phyloP scores from a whole-genome alignment of 768 basidiomycete genomes.

The Calocera viscosa region DNA sequence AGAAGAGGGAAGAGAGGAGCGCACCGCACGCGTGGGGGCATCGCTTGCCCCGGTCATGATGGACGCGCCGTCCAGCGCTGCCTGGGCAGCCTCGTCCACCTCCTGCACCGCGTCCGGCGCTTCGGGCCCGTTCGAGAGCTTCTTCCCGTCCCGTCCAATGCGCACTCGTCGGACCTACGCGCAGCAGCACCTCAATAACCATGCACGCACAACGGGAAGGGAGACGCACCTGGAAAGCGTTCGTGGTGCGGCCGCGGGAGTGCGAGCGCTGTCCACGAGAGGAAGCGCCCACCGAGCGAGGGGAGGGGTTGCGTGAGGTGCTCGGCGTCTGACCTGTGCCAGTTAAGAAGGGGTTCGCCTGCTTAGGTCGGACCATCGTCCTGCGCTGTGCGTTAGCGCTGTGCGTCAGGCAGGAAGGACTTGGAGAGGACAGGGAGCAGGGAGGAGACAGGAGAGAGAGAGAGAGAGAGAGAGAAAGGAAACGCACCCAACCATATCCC shows the following conservation, averaged over 20 bases:
- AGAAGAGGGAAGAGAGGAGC: not conserved
- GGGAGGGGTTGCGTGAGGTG: not conserved
- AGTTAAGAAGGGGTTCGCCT: not conserved
- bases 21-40: not conserved
- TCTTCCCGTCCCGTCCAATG: not conserved
- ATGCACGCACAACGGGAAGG: not conserved
- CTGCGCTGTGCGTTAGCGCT: not conserved
- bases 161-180: not conserved
- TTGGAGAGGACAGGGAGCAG: too few species aligned
- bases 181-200: not conserved
- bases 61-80: not conserved
- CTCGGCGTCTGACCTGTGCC: not conserved
- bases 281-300: not conserved
- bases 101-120: not conserved
- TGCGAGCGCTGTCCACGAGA: not conserved
- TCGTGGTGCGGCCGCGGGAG: not conserved
- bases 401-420: not conserved
- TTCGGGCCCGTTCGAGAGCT: not conserved
- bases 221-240: not conserved
- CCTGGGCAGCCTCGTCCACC: not conserved
- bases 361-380: not conserved
- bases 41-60: not conserved
- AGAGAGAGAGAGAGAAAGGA: not conserved
- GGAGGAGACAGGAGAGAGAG: too few species aligned
- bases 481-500: not conserved